Conservation (phyloP, 2,329 filamentous ascomycete species). For the Plenodomus tracheiphilus region DNA sequence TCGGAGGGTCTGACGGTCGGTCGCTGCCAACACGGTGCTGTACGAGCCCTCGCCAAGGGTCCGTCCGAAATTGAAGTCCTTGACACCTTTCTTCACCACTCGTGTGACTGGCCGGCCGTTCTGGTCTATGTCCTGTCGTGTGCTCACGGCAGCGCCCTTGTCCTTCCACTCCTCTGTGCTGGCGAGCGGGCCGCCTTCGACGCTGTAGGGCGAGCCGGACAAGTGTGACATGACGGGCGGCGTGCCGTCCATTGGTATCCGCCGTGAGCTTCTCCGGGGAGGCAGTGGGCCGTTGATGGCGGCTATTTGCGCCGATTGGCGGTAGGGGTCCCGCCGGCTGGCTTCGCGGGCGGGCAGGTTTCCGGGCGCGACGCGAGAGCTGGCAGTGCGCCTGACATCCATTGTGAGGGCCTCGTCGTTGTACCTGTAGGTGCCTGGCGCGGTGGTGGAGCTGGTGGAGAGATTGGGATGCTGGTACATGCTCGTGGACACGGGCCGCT, state of each 20-base stretch:
- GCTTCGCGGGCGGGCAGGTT: constrained; percentile 68
- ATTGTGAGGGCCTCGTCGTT: constrained; percentile 47
- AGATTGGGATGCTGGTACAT: constrained; percentile 55
- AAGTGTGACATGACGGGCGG: constrained; percentile 25
- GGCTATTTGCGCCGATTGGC: constrained; percentile 58
- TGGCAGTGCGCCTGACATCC: constrained; percentile 57
- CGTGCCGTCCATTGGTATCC: constrained; percentile 60
- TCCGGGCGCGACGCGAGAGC: constrained; percentile 65
- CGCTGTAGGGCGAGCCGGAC: constrained; percentile 51
- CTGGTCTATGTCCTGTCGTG: constrained; percentile 81
- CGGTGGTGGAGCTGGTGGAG: constrained; percentile 50
- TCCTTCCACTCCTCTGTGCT: constrained; percentile 96
- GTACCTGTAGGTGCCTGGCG: constrained; percentile 51
- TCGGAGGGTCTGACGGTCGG: constrained; percentile 88
- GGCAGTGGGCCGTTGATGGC: constrained; percentile 66
- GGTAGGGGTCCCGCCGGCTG: constrained; percentile 71
- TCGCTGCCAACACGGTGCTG: constrained; percentile 91
- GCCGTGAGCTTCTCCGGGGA: constrained; percentile 75
- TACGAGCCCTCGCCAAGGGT: constrained; percentile 95
- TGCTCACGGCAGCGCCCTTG: constrained; percentile 81
- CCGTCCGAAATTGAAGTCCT: constrained; percentile 92
- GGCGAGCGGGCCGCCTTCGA: constrained; percentile 61
- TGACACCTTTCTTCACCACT: constrained; percentile 93
- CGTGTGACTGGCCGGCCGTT: constrained; percentile 80
- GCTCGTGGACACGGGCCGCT: constrained; percentile 50